phyloP scores from a whole-genome alignment of 129 eudicot species.

The Flaveria brownii region DNA sequence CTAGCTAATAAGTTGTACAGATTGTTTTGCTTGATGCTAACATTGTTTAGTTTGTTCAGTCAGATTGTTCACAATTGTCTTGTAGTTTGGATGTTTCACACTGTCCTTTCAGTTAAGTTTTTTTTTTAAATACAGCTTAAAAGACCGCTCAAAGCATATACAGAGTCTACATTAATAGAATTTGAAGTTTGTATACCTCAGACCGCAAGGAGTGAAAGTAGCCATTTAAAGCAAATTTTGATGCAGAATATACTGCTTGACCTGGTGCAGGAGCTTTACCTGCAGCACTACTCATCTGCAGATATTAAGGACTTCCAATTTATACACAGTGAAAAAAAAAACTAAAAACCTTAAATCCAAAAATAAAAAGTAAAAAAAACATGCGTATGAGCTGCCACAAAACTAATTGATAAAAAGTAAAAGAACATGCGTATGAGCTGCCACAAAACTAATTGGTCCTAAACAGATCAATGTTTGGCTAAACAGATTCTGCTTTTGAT shows the following conservation, averaged over 20 bases:
- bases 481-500: neutral
- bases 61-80: neutral
- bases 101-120: neutral
- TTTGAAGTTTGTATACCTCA: constrained; percentile 71
- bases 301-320: constrained; percentile 15
- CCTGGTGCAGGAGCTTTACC: constrained; percentile 98
- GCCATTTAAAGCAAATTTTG: constrained; percentile 90
- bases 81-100: constrained; percentile 6
- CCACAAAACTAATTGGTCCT: neutral
- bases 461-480: neutral
- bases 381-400: neutral
- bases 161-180: neutral
- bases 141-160: neutral
- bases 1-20: neutral
- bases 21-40: neutral
- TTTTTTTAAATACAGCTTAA: neutral
- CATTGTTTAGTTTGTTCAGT: neutral
- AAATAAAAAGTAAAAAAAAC: neutral
- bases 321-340: neutral
- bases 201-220: constrained; percentile 90
- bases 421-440: neutral
- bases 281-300: constrained; percentile 99
- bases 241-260: constrained; percentile 89
- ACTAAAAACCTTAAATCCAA: neutral
- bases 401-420: neutral